phyloP scores from a whole-genome alignment of 1,139 yeast species.

The Diutina sp. region DNA sequence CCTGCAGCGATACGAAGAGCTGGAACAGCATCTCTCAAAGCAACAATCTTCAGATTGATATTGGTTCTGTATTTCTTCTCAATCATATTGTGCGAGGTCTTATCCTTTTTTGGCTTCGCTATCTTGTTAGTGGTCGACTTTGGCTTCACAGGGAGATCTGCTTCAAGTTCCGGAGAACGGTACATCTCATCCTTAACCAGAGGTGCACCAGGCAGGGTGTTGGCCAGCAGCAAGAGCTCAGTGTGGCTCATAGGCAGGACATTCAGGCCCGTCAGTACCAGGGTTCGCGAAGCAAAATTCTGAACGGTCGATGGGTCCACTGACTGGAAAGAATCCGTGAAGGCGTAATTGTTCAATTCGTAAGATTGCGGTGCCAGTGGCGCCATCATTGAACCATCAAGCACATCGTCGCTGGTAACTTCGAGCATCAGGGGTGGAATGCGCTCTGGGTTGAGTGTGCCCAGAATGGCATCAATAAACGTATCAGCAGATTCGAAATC shows the following conservation, averaged over 20 bases:
- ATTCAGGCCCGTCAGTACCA: background rate
- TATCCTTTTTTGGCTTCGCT: background rate
- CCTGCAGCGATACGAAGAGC: slow-evolving; percentile 38
- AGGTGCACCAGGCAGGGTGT: background rate
- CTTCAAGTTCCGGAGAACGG: background rate
- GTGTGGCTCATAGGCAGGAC: background rate
- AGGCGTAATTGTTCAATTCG: background rate
- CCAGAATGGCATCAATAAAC: background rate
- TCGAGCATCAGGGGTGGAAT: background rate
- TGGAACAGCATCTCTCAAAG: slow-evolving; percentile 65
- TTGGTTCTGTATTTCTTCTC: slow-evolving; percentile 62
- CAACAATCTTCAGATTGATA: slow-evolving; percentile 51
- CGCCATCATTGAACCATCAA: background rate
- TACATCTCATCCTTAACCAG: background rate
- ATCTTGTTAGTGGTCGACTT: background rate
- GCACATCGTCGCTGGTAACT: background rate
- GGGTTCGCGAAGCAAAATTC: background rate
- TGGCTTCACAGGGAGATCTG: background rate
- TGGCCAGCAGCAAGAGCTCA: slow-evolving; percentile 1
- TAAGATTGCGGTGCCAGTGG: background rate
- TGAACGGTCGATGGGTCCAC: background rate
- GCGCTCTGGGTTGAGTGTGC: background rate
- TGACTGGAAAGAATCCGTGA: background rate
- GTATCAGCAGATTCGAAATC: slow-evolving; percentile 1
- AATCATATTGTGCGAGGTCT: slow-evolving; percentile 44